Conservation (phyloP, 768 basidiomycete species). For the Scleroderma citrinum region DNA sequence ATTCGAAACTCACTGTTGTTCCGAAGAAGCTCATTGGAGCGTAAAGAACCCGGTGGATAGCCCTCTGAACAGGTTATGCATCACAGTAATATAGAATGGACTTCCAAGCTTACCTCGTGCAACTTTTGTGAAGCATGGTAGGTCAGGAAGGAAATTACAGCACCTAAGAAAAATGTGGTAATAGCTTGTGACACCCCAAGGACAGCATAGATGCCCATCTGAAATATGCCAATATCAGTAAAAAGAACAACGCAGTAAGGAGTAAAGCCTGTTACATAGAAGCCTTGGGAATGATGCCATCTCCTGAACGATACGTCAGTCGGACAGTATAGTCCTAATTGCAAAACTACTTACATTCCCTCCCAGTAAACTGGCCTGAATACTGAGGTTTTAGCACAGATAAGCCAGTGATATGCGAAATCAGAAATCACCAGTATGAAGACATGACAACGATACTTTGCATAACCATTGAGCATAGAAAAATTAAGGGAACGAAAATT, state of each 20-base stretch:
- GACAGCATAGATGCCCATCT: conserved; percentile 81
- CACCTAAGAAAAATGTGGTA: conserved; percentile 62
- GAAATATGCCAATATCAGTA: background rate
- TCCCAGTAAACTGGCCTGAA: conserved; percentile 72
- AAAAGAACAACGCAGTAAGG: background rate
- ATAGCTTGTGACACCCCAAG: conserved; percentile 70
- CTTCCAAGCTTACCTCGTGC: conserved; percentile 42
- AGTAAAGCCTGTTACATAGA: conserved; percentile 52
- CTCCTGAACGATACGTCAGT: conserved; percentile 18
- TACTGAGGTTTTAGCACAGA: background rate
- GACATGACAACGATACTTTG: conserved; percentile 70
- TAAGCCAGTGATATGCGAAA: background rate
- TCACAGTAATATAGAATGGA: background rate
- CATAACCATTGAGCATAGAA: conserved; percentile 54
- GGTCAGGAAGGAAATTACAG: conserved; percentile 57
- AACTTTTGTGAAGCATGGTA: conserved; percentile 72
- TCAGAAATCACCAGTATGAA: conserved; percentile 56
- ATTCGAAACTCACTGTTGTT: conserved; percentile 49
- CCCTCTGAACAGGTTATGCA: conserved; percentile 34
- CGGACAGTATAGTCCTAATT: background rate
- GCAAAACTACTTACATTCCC: conserved; percentile 29
- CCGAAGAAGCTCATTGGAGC: conserved; percentile 92
- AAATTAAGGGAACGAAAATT: conserved; percentile 58
- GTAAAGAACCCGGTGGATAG: conserved; percentile 66
- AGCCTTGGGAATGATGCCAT: conserved; percentile 54